Evolutionary conservation across 1,284 basidiomycete species (phyloP), one percentile per base, ranked within the genome.

Genomic region (Austroboletus sp.): DNA sequence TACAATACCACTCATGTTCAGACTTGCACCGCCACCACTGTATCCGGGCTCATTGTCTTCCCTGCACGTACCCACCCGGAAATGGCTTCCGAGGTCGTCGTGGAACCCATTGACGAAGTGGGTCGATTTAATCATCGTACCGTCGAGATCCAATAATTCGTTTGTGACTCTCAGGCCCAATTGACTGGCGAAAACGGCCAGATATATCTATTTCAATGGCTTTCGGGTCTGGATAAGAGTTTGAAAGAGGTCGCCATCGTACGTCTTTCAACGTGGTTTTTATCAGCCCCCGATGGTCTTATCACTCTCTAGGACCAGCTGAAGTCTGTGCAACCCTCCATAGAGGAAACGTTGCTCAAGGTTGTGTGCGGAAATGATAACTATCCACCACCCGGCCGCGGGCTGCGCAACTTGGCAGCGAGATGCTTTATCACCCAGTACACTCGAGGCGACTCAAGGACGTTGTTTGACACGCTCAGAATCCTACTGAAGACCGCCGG

Each of bases 381-480:
- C 4, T 86, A 83, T 53, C 89, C 89, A 11, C 64, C 73, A 30
- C 91, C 93, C 1, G 93, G 94, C 16, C 80, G 92, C 17, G 90
- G 90, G 2, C 70, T 92, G 41, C 78, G 95, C 31, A 85, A 87
- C 50, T 71, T 91, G 3, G 76, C 87, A 39, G 81, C 88, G 6
- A 74, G 88, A 70, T 91, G 89, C 57, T 68, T 97, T 36, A 69
- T 89, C 43, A 65, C 74, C 16, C 58, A 96, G n/a, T 94, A 95
- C 67, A 76, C 73, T 29, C 77, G 82, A 13, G 88, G 87, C 53
- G 93, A 97, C 60, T 84, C 83, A 3, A 78, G 83, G 61, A 80
- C 84, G 1, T 68, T 96, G 42, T 97, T 93, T 57, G 94, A 98
- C 58, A 85, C 88, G 6, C 64, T 95, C n/a, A 87, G 91, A 58